These are phyloP conservation scores for Syzygium aromaticum DNA, from an alignment of 345 rosid genomes.

Conservation along the genomic window DNA sequence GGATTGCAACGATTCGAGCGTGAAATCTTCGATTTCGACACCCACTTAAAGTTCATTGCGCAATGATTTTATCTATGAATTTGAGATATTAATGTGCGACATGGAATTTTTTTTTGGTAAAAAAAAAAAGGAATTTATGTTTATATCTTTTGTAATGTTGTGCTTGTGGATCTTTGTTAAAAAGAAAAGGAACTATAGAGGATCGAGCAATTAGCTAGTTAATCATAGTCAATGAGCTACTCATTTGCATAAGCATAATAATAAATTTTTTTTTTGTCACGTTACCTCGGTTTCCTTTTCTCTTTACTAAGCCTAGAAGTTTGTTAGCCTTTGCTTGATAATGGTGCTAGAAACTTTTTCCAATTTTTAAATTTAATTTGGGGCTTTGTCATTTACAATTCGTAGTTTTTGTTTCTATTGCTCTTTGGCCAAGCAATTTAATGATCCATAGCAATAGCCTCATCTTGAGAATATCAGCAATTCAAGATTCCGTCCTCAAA, in stretches of 20 bases:
- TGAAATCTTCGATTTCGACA: background rate
- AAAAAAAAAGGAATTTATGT: background rate
- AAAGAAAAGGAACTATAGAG: background rate
- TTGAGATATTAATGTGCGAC: fast-evolving
- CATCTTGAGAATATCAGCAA: background rate
- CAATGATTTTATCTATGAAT: background rate
- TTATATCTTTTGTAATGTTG: background rate
- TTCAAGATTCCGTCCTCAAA: background rate
- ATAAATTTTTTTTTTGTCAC: background rate
- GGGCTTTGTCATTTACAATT: background rate
- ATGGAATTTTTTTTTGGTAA: too few relatives aligned
- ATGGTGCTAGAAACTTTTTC: background rate
- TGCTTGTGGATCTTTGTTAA: background rate
- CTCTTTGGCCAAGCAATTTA: background rate
- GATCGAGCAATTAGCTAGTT: background rate
- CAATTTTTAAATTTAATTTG: background rate
- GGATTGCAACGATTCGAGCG: background rate
- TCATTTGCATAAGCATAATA: background rate
- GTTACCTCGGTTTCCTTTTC: background rate
- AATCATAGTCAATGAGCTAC: background rate
- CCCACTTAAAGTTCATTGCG: background rate
- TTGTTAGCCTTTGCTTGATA: background rate
- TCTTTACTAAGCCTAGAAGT: background rate
- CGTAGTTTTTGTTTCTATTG: background rate
- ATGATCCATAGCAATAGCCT: background rate